Percentiles rank a stretch among this genome's conserved stretches.
phyloP scores from a whole-genome alignment of 257 asterid species.

The Cordia subcordata region DNA sequence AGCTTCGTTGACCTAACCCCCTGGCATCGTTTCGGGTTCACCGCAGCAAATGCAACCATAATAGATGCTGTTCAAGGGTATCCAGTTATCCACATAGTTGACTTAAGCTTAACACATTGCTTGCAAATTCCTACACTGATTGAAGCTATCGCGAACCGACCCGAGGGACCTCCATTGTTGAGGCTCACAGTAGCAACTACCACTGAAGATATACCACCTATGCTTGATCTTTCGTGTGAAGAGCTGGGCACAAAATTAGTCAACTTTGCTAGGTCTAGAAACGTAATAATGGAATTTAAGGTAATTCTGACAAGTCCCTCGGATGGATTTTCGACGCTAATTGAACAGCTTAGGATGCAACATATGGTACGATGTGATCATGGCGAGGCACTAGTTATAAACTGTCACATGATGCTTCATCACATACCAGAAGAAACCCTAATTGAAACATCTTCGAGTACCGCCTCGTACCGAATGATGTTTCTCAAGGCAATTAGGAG shows the following conservation, averaged over 20 bases:
- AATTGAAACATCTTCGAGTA: not conserved
- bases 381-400: constrained; percentile 70
- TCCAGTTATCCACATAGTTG: constrained; percentile 65
- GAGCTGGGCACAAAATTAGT: constrained; percentile 67
- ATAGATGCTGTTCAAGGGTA: constrained; percentile 69
- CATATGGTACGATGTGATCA: constrained; percentile 28
- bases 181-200: constrained; percentile 71
- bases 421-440: constrained; percentile 80
- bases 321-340: constrained; percentile 58
- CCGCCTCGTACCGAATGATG: constrained; percentile 37
- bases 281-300: constrained; percentile 55
- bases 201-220: constrained; percentile 66
- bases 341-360: constrained; percentile 52
- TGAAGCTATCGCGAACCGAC: constrained; percentile 57
- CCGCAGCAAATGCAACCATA: constrained; percentile 81
- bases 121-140: constrained; percentile 93
- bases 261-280: constrained; percentile 69
- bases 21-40: constrained; percentile 95
- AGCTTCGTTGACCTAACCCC: constrained; percentile 87
- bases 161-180: constrained; percentile 54
- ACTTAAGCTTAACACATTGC: constrained; percentile 83
- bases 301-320: constrained; percentile 52
- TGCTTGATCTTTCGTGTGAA: constrained; percentile 72
- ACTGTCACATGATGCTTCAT: constrained; percentile 92
- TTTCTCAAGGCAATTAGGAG: constrained; percentile 56